Conservation (phyloP, 208 protist species). For the Phytomonas serpens region DNA sequence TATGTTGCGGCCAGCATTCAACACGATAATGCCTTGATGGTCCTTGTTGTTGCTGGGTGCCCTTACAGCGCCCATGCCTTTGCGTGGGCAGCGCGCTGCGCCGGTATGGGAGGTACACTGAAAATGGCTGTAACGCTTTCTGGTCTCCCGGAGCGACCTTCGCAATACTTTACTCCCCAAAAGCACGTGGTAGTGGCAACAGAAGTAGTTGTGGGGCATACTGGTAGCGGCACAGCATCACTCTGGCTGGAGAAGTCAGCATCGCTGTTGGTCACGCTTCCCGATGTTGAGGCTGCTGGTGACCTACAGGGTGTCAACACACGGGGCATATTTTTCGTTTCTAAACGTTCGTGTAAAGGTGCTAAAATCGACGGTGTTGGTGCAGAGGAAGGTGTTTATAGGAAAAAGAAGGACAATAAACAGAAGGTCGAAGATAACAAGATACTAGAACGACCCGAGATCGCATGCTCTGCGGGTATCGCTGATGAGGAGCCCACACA, state of each 20-base stretch:
- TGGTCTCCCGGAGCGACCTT: constrained; percentile 10
- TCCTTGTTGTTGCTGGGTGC: constrained; percentile 48
- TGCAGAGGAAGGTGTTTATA: constrained; percentile 3
- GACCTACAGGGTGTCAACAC: constrained; percentile 64
- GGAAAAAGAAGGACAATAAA: neutral
- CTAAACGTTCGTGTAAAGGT: constrained; percentile 8
- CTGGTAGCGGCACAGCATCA: constrained; percentile 22
- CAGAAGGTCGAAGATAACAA: neutral
- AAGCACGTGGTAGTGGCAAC: constrained; percentile 49
- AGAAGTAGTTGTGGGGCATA: constrained; percentile 27
- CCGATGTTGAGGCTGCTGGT: constrained; percentile 46
- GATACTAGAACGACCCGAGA: neutral
- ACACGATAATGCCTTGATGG: constrained; percentile 14
- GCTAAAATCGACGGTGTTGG: constrained; percentile 10
- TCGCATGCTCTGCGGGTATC: neutral
- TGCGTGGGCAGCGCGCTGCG: constrained; percentile 65
- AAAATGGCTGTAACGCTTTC: constrained; percentile 25
- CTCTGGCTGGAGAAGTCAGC: constrained; percentile 5
- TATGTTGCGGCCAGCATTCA: constrained; percentile 25
- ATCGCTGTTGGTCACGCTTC: constrained; percentile 61
- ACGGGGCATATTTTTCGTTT: constrained; percentile 63
- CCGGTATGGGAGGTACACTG: constrained; percentile 32
- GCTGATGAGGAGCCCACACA: neutral
- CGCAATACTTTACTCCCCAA: constrained; percentile 26
- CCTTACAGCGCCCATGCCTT: constrained; percentile 64